These are phyloP conservation scores for Arthrobotrys megalospora DNA, from an alignment of 2,329 filamentous ascomycete genomes.

Conservation along the genomic window DNA sequence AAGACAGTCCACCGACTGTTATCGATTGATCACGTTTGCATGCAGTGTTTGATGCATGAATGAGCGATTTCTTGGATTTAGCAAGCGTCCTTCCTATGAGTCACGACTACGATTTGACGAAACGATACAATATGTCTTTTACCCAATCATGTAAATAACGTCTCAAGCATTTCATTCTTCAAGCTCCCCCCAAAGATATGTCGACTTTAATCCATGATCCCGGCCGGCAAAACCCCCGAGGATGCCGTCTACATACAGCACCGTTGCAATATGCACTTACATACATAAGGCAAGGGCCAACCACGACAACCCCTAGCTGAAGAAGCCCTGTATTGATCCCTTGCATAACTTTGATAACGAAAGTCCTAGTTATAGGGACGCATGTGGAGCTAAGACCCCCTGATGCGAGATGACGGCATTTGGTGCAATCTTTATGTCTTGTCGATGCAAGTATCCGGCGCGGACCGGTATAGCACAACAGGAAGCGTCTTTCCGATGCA, in stretches of 20 bases:
- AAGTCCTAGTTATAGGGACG: not conserved
- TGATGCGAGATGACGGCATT: slow-evolving; percentile 32
- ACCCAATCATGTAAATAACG: slow-evolving; percentile 11
- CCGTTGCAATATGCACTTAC: slow-evolving; percentile 4
- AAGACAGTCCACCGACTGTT: not conserved
- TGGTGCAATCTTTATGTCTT: slow-evolving; percentile 2
- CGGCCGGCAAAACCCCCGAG: not conserved
- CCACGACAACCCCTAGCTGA: slow-evolving; percentile 6
- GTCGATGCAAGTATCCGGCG: slow-evolving; percentile 35
- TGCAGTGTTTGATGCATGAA: not conserved
- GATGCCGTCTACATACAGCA: not conserved
- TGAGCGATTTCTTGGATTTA: slow-evolving; percentile 32
- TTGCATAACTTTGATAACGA: slow-evolving; percentile 9
- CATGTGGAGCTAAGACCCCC: slow-evolving; percentile 4
- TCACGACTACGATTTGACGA: slow-evolving; percentile 26
- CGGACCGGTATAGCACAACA: not conserved
- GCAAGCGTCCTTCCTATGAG: slow-evolving; percentile 19
- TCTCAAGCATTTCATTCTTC: slow-evolving; percentile 2
- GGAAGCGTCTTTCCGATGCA: not conserved
- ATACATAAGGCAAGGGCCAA: slow-evolving; percentile 16
- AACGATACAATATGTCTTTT: not conserved
- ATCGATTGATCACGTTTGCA: not conserved
- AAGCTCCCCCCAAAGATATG: not conserved
- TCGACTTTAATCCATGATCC: slow-evolving; percentile 13
- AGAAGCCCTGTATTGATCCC: slow-evolving; percentile 13